Conservation (phyloP, 2,329 filamentous ascomycete species). For the Lizonia empirigonia region DNA sequence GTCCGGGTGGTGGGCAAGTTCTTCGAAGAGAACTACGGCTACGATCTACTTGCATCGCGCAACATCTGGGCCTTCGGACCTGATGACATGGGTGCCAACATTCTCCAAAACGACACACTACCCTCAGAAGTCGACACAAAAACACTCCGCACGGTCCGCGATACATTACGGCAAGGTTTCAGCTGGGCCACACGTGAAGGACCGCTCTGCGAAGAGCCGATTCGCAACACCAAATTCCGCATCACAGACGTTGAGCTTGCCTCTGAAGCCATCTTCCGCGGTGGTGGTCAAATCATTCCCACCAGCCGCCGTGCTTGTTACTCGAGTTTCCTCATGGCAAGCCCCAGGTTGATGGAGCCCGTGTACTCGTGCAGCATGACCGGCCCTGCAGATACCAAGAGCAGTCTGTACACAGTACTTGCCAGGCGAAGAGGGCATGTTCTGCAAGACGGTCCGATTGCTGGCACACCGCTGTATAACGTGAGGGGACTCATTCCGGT, state of each 20-base stretch:
- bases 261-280: constrained; percentile 88
- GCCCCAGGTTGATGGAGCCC: constrained; percentile 94
- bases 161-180: constrained; percentile 94
- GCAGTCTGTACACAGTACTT: constrained; percentile 88
- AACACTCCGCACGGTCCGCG: constrained; percentile 81
- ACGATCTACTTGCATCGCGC: constrained; percentile 90
- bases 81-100: constrained; percentile 92
- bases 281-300: constrained; percentile 96
- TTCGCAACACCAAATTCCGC: constrained; percentile 97
- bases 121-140: constrained; percentile 95
- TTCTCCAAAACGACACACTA: constrained; percentile 94
- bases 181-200: constrained; percentile 96
- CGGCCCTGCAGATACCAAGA: constrained; percentile 86
- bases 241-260: constrained; percentile 89
- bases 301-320: constrained; percentile 93
- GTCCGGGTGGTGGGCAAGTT: constrained; percentile 93
- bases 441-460: constrained; percentile 89
- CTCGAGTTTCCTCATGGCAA: constrained; percentile 95
- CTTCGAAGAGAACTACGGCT: constrained; percentile 96
- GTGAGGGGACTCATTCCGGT: constrained; percentile 91
- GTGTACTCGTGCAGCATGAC: constrained; percentile 93
- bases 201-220: constrained; percentile 96
- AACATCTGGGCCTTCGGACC: constrained; percentile 99
- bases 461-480: constrained; percentile 90
- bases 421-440: constrained; percentile 89